A percentile compares a stretch with the other conserved stretches of the same genome.
Conservation (phyloP, 2,329 filamentous ascomycete genomes). For the Sporothrix variecibatus region DNA sequence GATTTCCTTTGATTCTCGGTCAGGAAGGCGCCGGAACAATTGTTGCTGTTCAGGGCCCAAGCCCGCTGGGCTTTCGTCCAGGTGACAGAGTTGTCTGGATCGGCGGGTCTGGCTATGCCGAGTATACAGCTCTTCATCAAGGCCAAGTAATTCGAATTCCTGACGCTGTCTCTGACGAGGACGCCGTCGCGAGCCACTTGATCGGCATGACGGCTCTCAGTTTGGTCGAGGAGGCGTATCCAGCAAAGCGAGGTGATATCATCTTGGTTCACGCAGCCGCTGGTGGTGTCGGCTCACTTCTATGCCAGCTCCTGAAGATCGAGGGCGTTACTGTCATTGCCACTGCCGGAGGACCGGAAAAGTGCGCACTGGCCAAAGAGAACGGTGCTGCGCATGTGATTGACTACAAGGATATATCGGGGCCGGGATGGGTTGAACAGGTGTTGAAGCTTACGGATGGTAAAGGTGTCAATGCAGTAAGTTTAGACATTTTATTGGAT, state of each 20-base stretch:
- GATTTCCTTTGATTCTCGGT: slow-evolving; percentile 1
- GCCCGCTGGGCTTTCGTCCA: not conserved
- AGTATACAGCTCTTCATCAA: slow-evolving; percentile 1
- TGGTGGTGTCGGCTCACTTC: not conserved
- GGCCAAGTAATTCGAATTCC: not conserved
- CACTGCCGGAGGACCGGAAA: not conserved
- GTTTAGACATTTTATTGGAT: not conserved
- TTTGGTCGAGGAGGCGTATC: not conserved
- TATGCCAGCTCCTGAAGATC: slow-evolving; percentile 1
- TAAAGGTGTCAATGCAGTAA: slow-evolving; percentile 1
- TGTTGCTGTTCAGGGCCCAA: not conserved
- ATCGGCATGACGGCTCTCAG: not conserved
- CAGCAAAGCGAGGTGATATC: not conserved
- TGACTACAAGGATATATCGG: not conserved
- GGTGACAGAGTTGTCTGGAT: not conserved
- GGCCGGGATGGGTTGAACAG: not conserved
- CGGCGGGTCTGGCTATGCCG: not conserved
- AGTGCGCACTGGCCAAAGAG: not conserved
- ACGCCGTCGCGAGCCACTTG: not conserved
- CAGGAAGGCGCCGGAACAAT: not conserved
- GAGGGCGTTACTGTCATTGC: not conserved
- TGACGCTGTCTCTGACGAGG: not conserved
- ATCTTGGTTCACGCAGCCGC: not conserved
- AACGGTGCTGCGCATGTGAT: not conserved
- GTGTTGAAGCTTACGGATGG: not conserved